phyloP scores from a whole-genome alignment of 208 protist genomes.

The Crithidia sp. region DNA sequence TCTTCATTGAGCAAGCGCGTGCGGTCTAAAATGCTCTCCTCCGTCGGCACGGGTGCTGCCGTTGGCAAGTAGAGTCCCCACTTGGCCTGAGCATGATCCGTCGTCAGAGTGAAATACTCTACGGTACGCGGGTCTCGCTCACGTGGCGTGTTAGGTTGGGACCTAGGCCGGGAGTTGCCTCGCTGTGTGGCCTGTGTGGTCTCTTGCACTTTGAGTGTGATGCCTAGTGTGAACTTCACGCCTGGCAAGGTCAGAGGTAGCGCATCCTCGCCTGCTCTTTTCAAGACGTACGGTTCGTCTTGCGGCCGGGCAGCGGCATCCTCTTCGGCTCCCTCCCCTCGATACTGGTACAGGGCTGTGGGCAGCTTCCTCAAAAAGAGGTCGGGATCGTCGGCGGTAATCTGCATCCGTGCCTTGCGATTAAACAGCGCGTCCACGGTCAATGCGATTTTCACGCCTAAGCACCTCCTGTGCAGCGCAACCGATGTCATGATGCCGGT shows the following conservation, averaged over 20 bases:
- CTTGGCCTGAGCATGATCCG: neutral
- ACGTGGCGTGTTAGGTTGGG: neutral
- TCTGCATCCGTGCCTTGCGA: too few relatives aligned
- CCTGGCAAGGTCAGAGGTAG: neutral
- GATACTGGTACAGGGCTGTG: neutral
- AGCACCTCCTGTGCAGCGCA: constrained; percentile 1
- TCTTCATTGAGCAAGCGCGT: neutral
- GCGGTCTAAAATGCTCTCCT: neutral
- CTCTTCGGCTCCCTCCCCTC: neutral
- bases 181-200: constrained; percentile 1
- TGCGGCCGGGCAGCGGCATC: neutral
- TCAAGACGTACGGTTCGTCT: neutral
- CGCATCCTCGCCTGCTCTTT: neutral
- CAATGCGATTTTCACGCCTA: neutral
- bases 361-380: too few relatives aligned
- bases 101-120: neutral
- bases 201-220: neutral
- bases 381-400: too few relatives aligned
- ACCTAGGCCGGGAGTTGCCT: neutral
- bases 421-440: neutral
- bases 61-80: constrained; percentile 1
- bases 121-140: neutral
- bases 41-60: neutral
- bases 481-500: constrained; percentile 1
- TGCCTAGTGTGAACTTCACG: neutral